phyloP scores from a whole-genome alignment of 2,329 filamentous ascomycete species.

The Penicillium sp. region DNA sequence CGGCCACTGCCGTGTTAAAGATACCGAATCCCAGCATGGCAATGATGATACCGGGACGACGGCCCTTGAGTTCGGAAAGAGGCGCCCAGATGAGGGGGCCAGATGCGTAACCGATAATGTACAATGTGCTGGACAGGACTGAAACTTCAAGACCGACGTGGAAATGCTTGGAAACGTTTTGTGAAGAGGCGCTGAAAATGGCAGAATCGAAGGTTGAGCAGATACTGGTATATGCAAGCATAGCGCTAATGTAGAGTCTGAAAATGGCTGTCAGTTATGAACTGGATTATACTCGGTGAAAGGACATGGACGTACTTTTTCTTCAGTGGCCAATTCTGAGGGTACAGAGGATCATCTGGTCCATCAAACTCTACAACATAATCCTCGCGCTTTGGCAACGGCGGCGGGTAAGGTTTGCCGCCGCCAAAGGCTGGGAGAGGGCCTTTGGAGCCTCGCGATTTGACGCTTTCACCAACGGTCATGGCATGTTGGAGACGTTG shows the following conservation, averaged over 20 bases:
- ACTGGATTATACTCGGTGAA: not conserved
- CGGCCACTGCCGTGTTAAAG: constrained; percentile 44
- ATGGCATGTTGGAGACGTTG: constrained; percentile 38
- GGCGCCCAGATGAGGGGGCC: constrained; percentile 58
- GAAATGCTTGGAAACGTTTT: constrained; percentile 47
- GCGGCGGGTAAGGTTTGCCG: constrained; percentile 50
- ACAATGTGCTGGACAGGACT: constrained; percentile 43
- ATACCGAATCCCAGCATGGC: constrained; percentile 40
- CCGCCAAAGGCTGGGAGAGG: constrained; percentile 27
- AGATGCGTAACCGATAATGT: constrained; percentile 49
- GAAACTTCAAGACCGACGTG: constrained; percentile 39
- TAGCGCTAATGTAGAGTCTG: constrained; percentile 17
- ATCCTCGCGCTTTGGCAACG: constrained; percentile 48
- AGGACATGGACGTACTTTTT: constrained; percentile 38
- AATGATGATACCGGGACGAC: constrained; percentile 49
- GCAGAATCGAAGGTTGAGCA: constrained; percentile 50
- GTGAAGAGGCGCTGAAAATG: constrained; percentile 63
- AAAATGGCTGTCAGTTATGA: not conserved
- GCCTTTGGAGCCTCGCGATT: constrained; percentile 20
- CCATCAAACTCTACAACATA: constrained; percentile 56
- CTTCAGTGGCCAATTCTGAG: constrained; percentile 49
- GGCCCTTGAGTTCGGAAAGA: constrained; percentile 54
- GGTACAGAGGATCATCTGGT: constrained; percentile 48
- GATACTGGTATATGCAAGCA: constrained; percentile 23
- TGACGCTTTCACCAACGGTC: constrained; percentile 29